These are phyloP conservation scores for Dendrobium chrysotoxum DNA, from an alignment of 106 monocot species.

Conservation along the genomic window DNA sequence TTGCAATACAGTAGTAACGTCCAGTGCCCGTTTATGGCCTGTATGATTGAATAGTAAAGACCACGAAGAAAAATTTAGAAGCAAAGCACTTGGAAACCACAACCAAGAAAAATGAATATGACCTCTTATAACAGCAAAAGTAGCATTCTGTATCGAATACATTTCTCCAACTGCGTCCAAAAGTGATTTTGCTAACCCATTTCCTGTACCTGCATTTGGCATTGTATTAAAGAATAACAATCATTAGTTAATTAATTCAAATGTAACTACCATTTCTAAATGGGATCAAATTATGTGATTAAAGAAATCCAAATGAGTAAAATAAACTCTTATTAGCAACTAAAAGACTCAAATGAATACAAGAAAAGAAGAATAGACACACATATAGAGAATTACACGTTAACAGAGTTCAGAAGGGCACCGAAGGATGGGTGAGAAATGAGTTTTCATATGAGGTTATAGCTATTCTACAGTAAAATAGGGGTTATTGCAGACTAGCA, in stretches of 20 bases:
- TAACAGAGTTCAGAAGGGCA: neutral
- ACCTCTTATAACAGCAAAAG: constrained; percentile 84
- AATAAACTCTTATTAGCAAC: neutral
- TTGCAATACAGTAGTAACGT: constrained; percentile 81
- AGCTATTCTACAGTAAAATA: neutral
- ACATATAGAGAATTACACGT: neutral
- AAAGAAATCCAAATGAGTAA: neutral
- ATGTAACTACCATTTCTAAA: neutral
- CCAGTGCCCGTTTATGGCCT: constrained; percentile 66
- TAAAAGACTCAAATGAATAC: neutral
- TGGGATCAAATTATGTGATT: neutral
- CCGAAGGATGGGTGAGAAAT: neutral
- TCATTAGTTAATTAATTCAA: neutral
- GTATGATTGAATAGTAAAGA: constrained; percentile 4
- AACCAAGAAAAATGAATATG: neutral
- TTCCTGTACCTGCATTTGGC: constrained; percentile 63
- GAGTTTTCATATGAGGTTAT: neutral
- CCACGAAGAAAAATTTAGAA: neutral
- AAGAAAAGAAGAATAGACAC: neutral
- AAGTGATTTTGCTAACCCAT: constrained; percentile 91
- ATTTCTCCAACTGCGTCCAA: constrained; percentile 47
- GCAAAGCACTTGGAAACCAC: neutral
- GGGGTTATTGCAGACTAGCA: neutral
- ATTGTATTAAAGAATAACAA: neutral
- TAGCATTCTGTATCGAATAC: constrained; percentile 53